phyloP scores from a whole-genome alignment of 2,329 filamentous ascomycete genomes.

The Colletotrichum cuscutae region DNA sequence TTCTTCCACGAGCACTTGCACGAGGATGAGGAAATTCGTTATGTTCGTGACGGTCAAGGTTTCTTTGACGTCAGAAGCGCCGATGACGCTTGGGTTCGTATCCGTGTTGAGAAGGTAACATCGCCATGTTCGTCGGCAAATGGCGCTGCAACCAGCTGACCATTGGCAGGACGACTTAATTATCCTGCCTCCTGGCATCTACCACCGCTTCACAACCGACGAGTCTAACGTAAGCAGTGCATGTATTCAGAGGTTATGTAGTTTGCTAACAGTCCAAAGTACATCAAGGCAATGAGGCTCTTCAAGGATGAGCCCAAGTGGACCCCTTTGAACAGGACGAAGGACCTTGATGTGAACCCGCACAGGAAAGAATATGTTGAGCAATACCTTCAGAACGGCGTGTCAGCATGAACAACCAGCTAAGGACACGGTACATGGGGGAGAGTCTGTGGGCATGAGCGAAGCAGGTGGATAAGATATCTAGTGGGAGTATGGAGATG shows the following conservation, averaged over 20 bases:
- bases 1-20: slow-evolving; percentile 98
- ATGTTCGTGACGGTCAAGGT: slow-evolving; percentile 87
- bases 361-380: slow-evolving; percentile 82
- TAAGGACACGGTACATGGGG: background rate
- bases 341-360: slow-evolving; percentile 81
- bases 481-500: background rate
- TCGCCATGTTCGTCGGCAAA: background rate
- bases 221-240: slow-evolving; percentile 79
- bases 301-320: slow-evolving; percentile 99
- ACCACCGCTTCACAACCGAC: slow-evolving; percentile 97
- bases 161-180: slow-evolving; percentile 77
- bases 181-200: slow-evolving; percentile 93
- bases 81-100: slow-evolving; percentile 89
- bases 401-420: slow-evolving; percentile 3
- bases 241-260: background rate
- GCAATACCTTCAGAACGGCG: slow-evolving; percentile 46
- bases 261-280: slow-evolving; percentile 62
- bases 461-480: background rate
- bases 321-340: slow-evolving; percentile 87
- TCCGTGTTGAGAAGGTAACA: slow-evolving; percentile 78
- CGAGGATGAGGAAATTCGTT: slow-evolving; percentile 98
- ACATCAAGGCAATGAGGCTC: slow-evolving; percentile 93
- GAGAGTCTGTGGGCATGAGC: background rate
- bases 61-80: slow-evolving; percentile 92
- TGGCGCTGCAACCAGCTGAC: background rate